These are phyloP conservation scores for Chara braunii DNA, from an alignment of 139 green algal species.

Conservation along the genomic window DNA sequence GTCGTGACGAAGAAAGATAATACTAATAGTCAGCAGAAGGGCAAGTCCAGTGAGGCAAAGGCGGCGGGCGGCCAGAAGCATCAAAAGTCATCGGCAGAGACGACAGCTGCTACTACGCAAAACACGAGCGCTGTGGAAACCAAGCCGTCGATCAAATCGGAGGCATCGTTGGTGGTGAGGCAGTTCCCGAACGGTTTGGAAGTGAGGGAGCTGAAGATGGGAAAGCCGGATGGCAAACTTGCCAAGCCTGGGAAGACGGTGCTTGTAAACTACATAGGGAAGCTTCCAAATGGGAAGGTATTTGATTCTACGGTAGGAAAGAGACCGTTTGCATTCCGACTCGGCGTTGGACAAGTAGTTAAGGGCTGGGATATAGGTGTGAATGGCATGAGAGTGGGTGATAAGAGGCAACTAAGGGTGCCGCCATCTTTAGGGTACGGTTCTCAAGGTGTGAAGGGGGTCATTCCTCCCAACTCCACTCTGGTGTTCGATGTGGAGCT, in stretches of 20 bases:
- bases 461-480: slow-evolving; percentile 27
- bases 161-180: slow-evolving; percentile 15
- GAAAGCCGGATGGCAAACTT: slow-evolving; percentile 61
- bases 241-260: slow-evolving; percentile 64
- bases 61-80: no score
- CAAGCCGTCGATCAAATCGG: no score
- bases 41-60: no score
- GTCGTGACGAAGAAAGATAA: no score
- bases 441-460: not conserved
- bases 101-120: no score
- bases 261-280: slow-evolving; percentile 57
- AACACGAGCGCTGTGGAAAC: no score
- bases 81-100: no score
- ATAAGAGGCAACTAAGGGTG: slow-evolving; percentile 44
- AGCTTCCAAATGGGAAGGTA: slow-evolving; percentile 67
- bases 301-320: slow-evolving; percentile 66
- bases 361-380: slow-evolving; percentile 45
- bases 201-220: slow-evolving; percentile 56
- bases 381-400: slow-evolving; percentile 46
- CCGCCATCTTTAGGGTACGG: slow-evolving; percentile 36
- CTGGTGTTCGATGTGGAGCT: slow-evolving; percentile 44
- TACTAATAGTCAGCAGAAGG: no score
- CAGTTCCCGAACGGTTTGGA: slow-evolving; percentile 52
- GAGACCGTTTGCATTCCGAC: slow-evolving; percentile 70
- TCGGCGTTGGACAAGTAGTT: slow-evolving; percentile 55